These are phyloP conservation scores for Geotrichum carabidarum DNA, from an alignment of 1,139 yeast genomes.

Conservation along the genomic window DNA sequence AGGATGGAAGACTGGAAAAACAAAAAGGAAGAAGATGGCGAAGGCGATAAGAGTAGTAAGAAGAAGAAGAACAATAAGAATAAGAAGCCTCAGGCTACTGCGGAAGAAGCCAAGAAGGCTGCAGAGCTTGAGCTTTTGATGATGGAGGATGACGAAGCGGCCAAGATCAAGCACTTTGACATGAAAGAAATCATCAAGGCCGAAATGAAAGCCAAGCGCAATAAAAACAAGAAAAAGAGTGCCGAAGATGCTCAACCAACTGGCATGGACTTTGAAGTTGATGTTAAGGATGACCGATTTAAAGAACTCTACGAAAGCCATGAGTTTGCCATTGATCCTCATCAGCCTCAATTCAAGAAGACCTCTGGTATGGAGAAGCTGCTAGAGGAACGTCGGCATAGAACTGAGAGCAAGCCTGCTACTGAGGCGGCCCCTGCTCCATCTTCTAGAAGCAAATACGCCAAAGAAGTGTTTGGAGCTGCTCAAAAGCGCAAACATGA, in stretches of 20 bases:
- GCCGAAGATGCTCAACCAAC: constrained; percentile 40
- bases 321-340: constrained; percentile 80
- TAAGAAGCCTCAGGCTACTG: constrained; percentile 23
- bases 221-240: constrained; percentile 57
- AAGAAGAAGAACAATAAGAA: constrained; percentile 29
- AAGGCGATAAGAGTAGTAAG: constrained; percentile 37
- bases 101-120: constrained; percentile 40
- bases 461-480: constrained; percentile 10
- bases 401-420: constrained; percentile 31
- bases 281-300: constrained; percentile 83
- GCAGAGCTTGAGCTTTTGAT: constrained; percentile 72
- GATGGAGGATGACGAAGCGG: constrained; percentile 60
- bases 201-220: constrained; percentile 54
- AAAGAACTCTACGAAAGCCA: constrained; percentile 80
- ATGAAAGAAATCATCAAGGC: constrained; percentile 48
- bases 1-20: constrained; percentile 72
- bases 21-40: constrained; percentile 43
- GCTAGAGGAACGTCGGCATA: constrained; percentile 64
- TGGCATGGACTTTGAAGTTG: constrained; percentile 43
- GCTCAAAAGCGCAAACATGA: constrained; percentile 19
- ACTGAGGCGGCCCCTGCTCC: constrained; percentile 4
- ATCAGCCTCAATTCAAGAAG: constrained; percentile 80
- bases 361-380: constrained; percentile 83
- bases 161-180: constrained; percentile 58
- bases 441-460: constrained; percentile 5